Evolutionary conservation across 257 asterid species (phyloP).

Genomic region (Capsicum chinense): DNA sequence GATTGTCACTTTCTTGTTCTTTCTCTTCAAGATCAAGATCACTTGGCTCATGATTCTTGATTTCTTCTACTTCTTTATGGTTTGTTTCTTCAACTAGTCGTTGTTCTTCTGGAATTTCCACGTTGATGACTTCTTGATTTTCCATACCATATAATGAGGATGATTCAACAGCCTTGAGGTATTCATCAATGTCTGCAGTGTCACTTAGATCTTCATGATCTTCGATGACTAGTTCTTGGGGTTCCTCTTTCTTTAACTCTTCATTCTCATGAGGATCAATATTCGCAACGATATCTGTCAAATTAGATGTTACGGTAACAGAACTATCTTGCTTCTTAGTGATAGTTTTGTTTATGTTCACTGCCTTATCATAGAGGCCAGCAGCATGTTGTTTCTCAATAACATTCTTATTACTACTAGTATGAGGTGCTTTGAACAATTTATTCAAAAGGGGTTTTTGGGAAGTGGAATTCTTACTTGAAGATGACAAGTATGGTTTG

Average conservation of each 20-base stretch:
- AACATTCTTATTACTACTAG: constrained; percentile 37
- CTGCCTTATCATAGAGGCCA: constrained; percentile 44
- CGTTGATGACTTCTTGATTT: constrained; percentile 25
- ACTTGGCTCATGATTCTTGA: constrained; percentile 20
- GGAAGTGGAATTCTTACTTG: constrained; percentile 31
- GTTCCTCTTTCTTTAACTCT: constrained; percentile 42
- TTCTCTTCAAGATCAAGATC: constrained; percentile 1
- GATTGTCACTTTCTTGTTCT: neutral
- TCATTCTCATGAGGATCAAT: constrained; percentile 32
- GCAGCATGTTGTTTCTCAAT: constrained; percentile 33
- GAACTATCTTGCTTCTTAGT: constrained; percentile 30
- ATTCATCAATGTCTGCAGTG: constrained; percentile 30
- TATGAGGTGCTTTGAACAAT: constrained; percentile 30
- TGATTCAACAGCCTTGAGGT: constrained; percentile 32
- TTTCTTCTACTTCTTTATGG: constrained; percentile 17
- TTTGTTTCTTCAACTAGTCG: constrained; percentile 34
- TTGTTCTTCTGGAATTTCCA: constrained; percentile 41
- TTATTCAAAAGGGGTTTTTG: constrained; percentile 40
- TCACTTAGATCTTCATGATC: constrained; percentile 34
- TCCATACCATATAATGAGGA: constrained; percentile 30
- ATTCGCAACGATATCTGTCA: constrained; percentile 22
- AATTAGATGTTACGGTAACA: neutral
- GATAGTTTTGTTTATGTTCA: neutral
- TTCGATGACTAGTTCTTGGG: constrained; percentile 33
- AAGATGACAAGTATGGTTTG: constrained; percentile 46